These are phyloP conservation scores for Tolypocladium pustulatum DNA, from an alignment of 2,329 filamentous ascomycete genomes.

Conservation along the genomic window DNA sequence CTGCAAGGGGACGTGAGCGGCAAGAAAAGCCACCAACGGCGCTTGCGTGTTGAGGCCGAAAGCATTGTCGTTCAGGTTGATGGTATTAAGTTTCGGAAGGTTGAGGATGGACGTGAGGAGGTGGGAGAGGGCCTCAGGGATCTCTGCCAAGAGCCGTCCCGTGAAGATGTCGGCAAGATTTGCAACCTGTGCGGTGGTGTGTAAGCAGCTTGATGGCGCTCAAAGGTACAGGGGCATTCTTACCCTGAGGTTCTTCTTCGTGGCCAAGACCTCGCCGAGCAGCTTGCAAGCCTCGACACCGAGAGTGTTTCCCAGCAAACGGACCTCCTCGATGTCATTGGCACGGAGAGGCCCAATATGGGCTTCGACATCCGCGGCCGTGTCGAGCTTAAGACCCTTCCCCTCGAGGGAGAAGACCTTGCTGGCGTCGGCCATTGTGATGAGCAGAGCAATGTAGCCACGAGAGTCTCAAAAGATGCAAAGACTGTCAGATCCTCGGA, in stretches of 20 bases:
- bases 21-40: conserved; percentile 84
- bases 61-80: conserved; percentile 96
- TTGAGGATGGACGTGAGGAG: conserved; percentile 81
- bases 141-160: conserved; percentile 82
- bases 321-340: conserved; percentile 74
- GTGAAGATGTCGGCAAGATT: conserved; percentile 98
- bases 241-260: conserved; percentile 74
- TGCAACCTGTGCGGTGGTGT: conserved; percentile 43
- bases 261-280: conserved; percentile 71
- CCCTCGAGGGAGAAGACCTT: conserved; percentile 86
- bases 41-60: conserved; percentile 94
- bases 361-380: conserved; percentile 73
- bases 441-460: conserved; percentile 1
- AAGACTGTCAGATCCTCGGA: neutral
- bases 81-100: conserved; percentile 74
- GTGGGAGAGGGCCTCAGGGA: conserved; percentile 76
- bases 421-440: conserved; percentile 20
- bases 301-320: conserved; percentile 82
- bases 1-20: conserved; percentile 77
- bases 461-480: neutral
- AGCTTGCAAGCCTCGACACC: conserved; percentile 81
- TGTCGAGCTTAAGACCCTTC: conserved; percentile 86
- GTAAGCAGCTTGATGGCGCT: neutral
- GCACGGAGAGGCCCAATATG: conserved; percentile 68
- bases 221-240: conserved; percentile 5